These are phyloP conservation scores for Fraxinus cuspidata DNA, from an alignment of 257 asterid genomes.

Conservation along the genomic window DNA sequence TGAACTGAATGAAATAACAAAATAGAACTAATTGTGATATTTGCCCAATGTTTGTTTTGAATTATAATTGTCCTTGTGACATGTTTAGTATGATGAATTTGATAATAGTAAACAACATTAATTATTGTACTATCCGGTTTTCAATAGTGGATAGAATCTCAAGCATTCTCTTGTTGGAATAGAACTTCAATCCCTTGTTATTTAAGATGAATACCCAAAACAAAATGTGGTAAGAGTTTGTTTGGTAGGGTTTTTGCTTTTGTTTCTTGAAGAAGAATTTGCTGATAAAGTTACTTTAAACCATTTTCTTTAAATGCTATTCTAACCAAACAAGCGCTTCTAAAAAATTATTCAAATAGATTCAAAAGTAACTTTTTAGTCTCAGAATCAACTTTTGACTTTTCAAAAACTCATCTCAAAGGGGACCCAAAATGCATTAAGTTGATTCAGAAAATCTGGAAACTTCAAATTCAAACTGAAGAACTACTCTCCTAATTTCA, in stretches of 20 bases:
- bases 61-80: not conserved
- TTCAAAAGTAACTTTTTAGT: no score
- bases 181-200: not conserved
- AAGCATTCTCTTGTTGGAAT: not conserved
- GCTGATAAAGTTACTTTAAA: no score
- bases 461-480: not conserved
- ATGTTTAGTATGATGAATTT: not conserved
- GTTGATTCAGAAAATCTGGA: not conserved
- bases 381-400: no score
- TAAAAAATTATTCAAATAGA: no score
- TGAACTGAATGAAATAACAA: not conserved
- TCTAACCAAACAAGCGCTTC: no score
- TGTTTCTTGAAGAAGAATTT: no score
- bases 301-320: no score
- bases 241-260: no score
- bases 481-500: not conserved
- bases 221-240: no score
- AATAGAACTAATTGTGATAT: not conserved
- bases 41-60: not conserved
- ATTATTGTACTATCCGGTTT: not conserved
- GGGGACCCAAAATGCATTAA: not conserved
- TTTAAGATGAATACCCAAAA: not conserved
- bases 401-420: no score
- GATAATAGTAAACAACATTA: not conserved
- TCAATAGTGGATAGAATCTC: not conserved